Percentiles rank a stretch among this genome's conserved stretches.
Evolutionary conservation across 2,329 filamentous ascomycete genomes (phyloP).

Genomic region (Ceratocystis colombiana): DNA sequence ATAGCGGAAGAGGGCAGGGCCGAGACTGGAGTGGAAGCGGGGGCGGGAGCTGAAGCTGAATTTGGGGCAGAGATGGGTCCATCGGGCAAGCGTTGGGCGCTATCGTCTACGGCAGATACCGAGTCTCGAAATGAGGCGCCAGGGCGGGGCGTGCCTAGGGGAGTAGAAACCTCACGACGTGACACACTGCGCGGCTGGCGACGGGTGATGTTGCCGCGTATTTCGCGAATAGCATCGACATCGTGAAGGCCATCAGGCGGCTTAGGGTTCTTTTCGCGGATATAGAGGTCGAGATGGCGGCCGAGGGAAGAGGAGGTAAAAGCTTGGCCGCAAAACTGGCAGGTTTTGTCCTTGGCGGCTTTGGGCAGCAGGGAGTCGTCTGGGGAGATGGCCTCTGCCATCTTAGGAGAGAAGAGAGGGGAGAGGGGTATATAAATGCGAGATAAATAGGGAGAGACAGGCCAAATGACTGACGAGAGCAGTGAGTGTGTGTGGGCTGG

Average conservation of each 20-base stretch:
- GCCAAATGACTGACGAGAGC: not conserved
- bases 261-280: conserved; percentile 87
- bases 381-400: conserved; percentile 32
- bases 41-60: conserved; percentile 32
- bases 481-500: conserved; percentile 5
- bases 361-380: conserved; percentile 24
- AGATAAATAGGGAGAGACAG: conserved; percentile 7
- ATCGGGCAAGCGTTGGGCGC: conserved; percentile 28
- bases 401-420: conserved; percentile 27
- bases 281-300: conserved; percentile 86
- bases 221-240: conserved; percentile 75
- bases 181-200: conserved; percentile 55
- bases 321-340: conserved; percentile 75
- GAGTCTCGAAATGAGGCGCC: conserved; percentile 31
- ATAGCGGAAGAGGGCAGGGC: conserved; percentile 27
- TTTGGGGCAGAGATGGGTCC: not conserved
- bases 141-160: conserved; percentile 40
- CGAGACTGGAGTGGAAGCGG: conserved; percentile 31
- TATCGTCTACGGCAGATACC: conserved; percentile 34
- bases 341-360: conserved; percentile 72
- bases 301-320: conserved; percentile 93
- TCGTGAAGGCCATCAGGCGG: conserved; percentile 77
- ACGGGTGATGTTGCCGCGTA: conserved; percentile 76
- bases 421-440: not conserved
- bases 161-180: conserved; percentile 51